Evolutionary conservation across 2,329 filamentous ascomycete genomes (phyloP), one percentile per base, ranked within the genome.

Genomic region (Aphanocladium album): DNA sequence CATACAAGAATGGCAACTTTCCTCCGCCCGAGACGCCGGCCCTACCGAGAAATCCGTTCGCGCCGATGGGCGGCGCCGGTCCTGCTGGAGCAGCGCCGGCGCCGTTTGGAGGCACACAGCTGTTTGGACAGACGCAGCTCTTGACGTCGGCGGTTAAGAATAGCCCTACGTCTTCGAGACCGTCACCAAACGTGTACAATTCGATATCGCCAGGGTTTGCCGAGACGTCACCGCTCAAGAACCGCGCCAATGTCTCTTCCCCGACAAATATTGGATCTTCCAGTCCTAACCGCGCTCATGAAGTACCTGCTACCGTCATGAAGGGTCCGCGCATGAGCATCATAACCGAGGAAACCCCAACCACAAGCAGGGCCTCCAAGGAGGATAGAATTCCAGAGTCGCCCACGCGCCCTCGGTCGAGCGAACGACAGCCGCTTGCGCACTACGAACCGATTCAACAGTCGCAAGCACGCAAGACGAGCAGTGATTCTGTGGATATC

Each of bases 91-190:
- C 70, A 60, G 64, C 71, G 60, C 61, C 68, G 71, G 65, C 74
- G 1, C 71, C 73, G 19, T 67, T 76, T 75, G 67, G 72, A 64
- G 58, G 75, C 68, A 67, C 81, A 8, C 82, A 86, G 67, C 72
- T 86, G 9, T 86, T 86, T 64, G 77, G 74, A 1, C 78, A 80
- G 64, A 85, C 83, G 0, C 83, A 83, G 63, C 69, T 72, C 3
- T 74, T 74, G 35, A 84, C 83, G 2, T 84, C 83, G 1, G 81
- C 76, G 1, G 67, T 78, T 17, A 83, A 79, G 65, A 74, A 73
- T 50, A 85, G 82, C 61, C 83, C 83, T 21, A 85, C 83, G 0
- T 85, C 82, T 1, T 85, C 83, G 1, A 76, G 83, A 12, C 83
- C 83, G 0, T 86, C 83, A 1, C 83, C 83, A 0, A 72, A 77